Conservation (phyloP, 2,329 filamentous ascomycete species). For the Pestalotiopsis sp. region DNA sequence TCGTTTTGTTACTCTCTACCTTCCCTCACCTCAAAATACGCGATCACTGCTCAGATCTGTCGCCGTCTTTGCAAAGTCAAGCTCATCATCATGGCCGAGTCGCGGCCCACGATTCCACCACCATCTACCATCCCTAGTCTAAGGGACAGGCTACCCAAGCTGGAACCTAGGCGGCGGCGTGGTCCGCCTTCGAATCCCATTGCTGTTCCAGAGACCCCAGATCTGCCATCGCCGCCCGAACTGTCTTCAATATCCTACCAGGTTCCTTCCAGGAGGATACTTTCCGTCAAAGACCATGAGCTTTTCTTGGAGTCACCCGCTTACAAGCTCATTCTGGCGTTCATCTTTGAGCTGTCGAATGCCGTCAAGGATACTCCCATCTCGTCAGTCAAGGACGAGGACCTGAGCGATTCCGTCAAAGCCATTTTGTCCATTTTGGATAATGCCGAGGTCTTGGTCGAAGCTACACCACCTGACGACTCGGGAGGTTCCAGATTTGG, state of each 20-base stretch:
- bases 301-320: constrained; percentile 79
- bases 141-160: constrained; percentile 64
- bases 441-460: constrained; percentile 67
- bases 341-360: constrained; percentile 85
- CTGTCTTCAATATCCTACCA: constrained; percentile 63
- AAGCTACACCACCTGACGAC: constrained; percentile 77
- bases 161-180: constrained; percentile 65
- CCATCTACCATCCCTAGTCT: constrained; percentile 46
- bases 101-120: constrained; percentile 19
- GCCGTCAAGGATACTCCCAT: constrained; percentile 73
- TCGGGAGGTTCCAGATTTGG: constrained; percentile 90
- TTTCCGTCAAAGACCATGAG: constrained; percentile 79
- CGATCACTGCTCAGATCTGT: not conserved
- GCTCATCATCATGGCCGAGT: constrained; percentile 24
- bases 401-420: constrained; percentile 61
- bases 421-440: constrained; percentile 72
- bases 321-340: constrained; percentile 76
- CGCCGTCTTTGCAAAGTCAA: not conserved
- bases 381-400: constrained; percentile 58
- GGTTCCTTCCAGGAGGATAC: constrained; percentile 75
- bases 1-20: not conserved
- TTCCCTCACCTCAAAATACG: not conserved
- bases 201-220: constrained; percentile 76
- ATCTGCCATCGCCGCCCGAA: constrained; percentile 69
- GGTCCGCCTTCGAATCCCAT: constrained; percentile 53